Evolutionary conservation across 164 flowering plant species (phyloP), one percentile per base, ranked within the genome.

Genomic region (Sextonia rubra): DNA sequence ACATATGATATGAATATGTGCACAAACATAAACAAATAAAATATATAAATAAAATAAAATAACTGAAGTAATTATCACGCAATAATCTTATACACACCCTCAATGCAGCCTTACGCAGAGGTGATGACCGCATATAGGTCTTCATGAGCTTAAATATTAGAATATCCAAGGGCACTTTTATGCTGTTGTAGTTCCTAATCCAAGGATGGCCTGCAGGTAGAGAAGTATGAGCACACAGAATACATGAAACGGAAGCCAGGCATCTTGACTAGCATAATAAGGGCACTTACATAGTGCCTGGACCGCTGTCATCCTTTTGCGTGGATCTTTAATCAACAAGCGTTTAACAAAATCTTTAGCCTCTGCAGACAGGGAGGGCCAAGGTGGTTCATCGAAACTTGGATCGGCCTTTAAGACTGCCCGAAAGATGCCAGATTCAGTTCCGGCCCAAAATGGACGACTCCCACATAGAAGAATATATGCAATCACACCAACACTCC

Each of bases 381-480:
- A 94, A 9, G 97, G 97, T 32, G 74, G 76, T 77, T 94, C 98
- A 70, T 94, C 90, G 75, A 91, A 93, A 80, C 84, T 87, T 24
- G 94, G 98, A 74, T 90, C 98, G 64, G 97, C 93, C 78, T 93
- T 95, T 60, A 91, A 68, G 62, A 95, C 97, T 12, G 94, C 89
- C 23, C 92, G 82, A 70, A 93, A 95, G 74, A 93, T 95, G 58
- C 97, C 99, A 72, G 99, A 93, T 79, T 95, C 99, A 0, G 98
- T 90, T 60, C 96, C 82, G 9, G 97, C 99, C 98, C 99, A 94
- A 83, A 92, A 94, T 63, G 98, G 99, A n/a, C 98, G 97, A 74
- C 96, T 92, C 22, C 99, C 99, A 81, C 99, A 94, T 62, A 94
- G 75, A 27, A 94, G 95, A 71, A 92, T 91, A 79, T 92, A 94